Conservation (phyloP, 2,329 filamentous ascomycete species). For the Lachnellula cervina region DNA sequence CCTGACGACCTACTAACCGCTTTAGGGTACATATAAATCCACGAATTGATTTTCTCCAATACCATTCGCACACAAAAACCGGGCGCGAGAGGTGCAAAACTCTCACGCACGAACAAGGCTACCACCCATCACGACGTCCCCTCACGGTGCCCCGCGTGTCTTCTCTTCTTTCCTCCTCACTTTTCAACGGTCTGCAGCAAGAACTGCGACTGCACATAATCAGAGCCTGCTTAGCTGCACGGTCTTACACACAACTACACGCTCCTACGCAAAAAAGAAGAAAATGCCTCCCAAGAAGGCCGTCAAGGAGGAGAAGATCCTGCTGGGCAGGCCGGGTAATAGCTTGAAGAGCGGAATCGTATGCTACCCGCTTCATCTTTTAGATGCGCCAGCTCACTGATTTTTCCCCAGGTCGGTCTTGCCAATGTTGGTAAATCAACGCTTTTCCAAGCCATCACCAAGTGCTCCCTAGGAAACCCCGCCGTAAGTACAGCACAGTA, state of each 20-base stretch:
- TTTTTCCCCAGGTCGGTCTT: slow-evolving; percentile 71
- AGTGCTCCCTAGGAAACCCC: slow-evolving; percentile 94
- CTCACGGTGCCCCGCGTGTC: slow-evolving; percentile 34
- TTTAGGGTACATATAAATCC: too few species aligned
- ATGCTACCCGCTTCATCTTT: slow-evolving; percentile 36
- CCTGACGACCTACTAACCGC: too few species aligned
- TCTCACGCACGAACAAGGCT: slow-evolving; percentile 21
- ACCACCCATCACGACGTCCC: slow-evolving; percentile 27
- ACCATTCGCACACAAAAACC: slow-evolving; percentile 21
- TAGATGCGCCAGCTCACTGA: slow-evolving; percentile 9
- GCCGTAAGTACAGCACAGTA: slow-evolving; percentile 56
- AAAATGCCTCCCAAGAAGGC: slow-evolving; percentile 92
- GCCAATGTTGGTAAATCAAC: slow-evolving; percentile 99
- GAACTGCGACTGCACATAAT: slow-evolving; percentile 37
- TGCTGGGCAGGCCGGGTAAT: slow-evolving; percentile 93
- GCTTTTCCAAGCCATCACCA: slow-evolving; percentile 98
- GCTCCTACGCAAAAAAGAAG: slow-evolving; percentile 53
- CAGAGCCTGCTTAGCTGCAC: slow-evolving; percentile 34
- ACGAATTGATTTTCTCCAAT: neutral
- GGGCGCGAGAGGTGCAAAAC: slow-evolving; percentile 14
- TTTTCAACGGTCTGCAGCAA: slow-evolving; percentile 45
- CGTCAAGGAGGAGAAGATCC: slow-evolving; percentile 89
- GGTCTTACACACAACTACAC: slow-evolving; percentile 43
- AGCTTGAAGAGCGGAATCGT: slow-evolving; percentile 99
- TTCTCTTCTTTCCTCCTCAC: slow-evolving; percentile 48